phyloP scores from a whole-genome alignment of 805 yeast genomes.

The Metschnikowia lunata region DNA sequence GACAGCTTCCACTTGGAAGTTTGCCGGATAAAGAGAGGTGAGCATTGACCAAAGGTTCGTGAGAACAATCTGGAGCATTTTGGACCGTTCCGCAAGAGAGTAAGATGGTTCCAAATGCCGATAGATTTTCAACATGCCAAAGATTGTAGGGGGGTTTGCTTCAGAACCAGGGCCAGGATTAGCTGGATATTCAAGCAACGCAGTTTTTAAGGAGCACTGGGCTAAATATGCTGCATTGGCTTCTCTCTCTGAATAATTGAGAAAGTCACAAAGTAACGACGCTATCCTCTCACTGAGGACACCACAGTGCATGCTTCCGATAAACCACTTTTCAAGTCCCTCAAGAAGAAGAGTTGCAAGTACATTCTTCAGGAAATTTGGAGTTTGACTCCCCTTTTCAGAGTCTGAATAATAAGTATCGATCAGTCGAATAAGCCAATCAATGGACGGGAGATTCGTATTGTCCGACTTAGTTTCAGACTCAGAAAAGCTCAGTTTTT shows the following conservation, averaged over 20 bases:
- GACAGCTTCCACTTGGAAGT: slow-evolving; percentile 67
- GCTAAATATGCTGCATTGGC: slow-evolving; percentile 3
- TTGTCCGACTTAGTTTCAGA: background rate
- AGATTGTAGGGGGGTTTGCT: background rate
- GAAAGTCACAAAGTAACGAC: slow-evolving; percentile 14
- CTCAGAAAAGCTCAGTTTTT: slow-evolving; percentile 44
- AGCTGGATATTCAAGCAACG: slow-evolving; percentile 15
- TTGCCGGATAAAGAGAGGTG: slow-evolving; percentile 42
- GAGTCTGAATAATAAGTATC: background rate
- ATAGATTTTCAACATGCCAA: slow-evolving; percentile 37
- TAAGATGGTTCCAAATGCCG: slow-evolving; percentile 28
- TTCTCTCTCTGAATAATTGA: slow-evolving; percentile 19
- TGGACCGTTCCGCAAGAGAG: slow-evolving; percentile 30
- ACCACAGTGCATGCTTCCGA: slow-evolving; percentile 14
- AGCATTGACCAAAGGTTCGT: slow-evolving; percentile 54
- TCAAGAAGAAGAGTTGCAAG: slow-evolving; percentile 19
- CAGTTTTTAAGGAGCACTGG: slow-evolving; percentile 9
- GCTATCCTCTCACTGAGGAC: slow-evolving; percentile 19
- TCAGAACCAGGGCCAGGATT: background rate
- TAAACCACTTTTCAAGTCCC: slow-evolving; percentile 16
- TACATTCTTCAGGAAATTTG: background rate
- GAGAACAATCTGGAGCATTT: slow-evolving; percentile 38
- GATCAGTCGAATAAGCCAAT: background rate
- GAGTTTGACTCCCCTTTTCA: background rate
- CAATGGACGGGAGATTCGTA: background rate